Evolutionary conservation across 2,329 filamentous ascomycete species (phyloP), one percentile per base, ranked within the genome.

Genomic region (Verruconis gallopava): DNA sequence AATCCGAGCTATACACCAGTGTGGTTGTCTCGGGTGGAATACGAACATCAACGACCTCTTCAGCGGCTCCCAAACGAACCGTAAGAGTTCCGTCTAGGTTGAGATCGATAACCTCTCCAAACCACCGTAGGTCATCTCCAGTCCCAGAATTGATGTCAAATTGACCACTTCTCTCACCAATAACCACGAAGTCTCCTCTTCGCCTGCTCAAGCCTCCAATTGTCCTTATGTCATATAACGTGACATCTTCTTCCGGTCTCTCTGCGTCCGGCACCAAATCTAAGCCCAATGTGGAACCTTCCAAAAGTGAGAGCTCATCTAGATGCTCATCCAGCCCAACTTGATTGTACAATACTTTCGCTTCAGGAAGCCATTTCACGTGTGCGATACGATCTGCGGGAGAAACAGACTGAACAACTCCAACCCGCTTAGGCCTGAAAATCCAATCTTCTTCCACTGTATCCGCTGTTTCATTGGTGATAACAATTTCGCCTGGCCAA

Each of bases 71-170:
- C 14, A 77, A 57, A n/a, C 73, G 64, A 20, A 78, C 61, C 0
- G 65, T 68, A 6, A 74, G 53, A 4, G 58, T 60, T 2, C 74
- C 74, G 50, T 76, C 69, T 3, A 70, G 51, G 11, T 65, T 63
- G 3, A 73, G 58, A 37, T 72, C 67, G 15, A 75, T 60, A 2
- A 78, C 64, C 50, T 75, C 70, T 14, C 73, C 74, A 42, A 76
- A 60, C 68, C 73, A 77, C 28, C 68, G 62, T 4, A 58, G 32
- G 37, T 48, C 43, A 17, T 38, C 30, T 13, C 20, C 30, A 36
- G 38, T 53, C 0, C 51, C 52, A 25, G 30, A 15, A 32, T 43
- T 43, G 22, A 53, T 43, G 13, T 25, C 37, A 18, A 20, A 12
- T 48, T 5, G 37, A 45, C 19, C 3, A 43, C 38, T 39, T 17